Percentiles rank a stretch among this genome's conserved stretches.
phyloP scores from a whole-genome alignment of 768 basidiomycete genomes.

The Termitomyces sp. region DNA sequence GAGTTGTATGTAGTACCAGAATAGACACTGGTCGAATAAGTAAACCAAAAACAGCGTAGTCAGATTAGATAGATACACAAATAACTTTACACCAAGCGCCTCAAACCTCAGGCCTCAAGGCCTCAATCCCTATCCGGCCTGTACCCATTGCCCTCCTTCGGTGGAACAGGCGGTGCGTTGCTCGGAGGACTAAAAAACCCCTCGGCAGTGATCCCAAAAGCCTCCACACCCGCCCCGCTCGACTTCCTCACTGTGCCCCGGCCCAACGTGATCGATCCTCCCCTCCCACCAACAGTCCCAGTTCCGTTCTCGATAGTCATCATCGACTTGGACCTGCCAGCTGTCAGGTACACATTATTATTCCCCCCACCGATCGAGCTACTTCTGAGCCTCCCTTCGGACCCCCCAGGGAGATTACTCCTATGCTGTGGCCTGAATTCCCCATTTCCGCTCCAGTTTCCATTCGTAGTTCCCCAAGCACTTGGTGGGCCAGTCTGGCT shows the following conservation, averaged over 20 bases:
- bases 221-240: conserved; percentile 70
- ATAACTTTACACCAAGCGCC: not conserved
- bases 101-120: not conserved
- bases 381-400: conserved; percentile 21
- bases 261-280: conserved; percentile 63
- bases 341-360: not conserved
- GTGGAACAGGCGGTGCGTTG: not conserved
- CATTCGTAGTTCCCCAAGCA: conserved; percentile 25
- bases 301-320: conserved; percentile 57
- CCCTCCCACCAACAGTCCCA: conserved; percentile 28
- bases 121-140: not conserved
- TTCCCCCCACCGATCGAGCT: conserved; percentile 7
- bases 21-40: not conserved
- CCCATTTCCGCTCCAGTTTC: not conserved
- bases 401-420: conserved; percentile 25
- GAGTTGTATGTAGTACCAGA: not conserved
- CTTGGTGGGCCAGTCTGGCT: conserved; percentile 25
- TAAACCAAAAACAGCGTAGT: not conserved
- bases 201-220: conserved; percentile 66
- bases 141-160: not conserved
- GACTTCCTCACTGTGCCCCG: conserved; percentile 54
- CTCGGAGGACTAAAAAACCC: conserved; percentile 70
- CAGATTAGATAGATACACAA: not conserved
- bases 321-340: conserved; percentile 45
- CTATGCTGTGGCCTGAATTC: conserved; percentile 30